Evolutionary conservation across 2,329 filamentous ascomycete genomes (phyloP).

Genomic region (Xylariaceae sp.): DNA sequence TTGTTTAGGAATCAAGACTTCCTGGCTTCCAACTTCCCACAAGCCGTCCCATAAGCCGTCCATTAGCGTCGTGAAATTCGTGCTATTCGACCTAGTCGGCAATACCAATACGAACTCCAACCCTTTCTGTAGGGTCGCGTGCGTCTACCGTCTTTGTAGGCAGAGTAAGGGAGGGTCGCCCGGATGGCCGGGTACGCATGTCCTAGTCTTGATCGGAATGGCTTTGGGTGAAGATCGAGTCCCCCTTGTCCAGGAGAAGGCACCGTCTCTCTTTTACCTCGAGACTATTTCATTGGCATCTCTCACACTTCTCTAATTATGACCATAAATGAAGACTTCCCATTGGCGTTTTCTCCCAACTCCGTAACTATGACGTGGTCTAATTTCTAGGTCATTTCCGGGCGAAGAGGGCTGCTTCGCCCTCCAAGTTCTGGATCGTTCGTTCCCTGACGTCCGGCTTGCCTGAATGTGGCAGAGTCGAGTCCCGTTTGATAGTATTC

Average conservation of each 20-base stretch:
- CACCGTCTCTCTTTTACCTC: neutral
- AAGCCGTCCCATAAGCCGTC: no score
- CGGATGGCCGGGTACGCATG: no score
- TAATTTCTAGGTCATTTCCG: neutral
- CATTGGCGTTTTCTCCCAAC: neutral
- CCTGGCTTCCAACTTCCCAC: no score
- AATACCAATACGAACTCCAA: no score
- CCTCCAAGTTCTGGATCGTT: neutral
- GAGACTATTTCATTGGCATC: neutral
- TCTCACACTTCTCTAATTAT: neutral
- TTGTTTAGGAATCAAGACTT: no score
- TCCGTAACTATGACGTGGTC: neutral
- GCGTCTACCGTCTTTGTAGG: no score
- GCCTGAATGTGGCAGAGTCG: neutral
- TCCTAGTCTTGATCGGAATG: no score
- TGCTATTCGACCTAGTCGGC: no score
- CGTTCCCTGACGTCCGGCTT: neutral
- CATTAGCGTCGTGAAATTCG: no score
- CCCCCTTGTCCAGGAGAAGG: neutral
- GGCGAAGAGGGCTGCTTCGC: no score
- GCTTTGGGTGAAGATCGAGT: neutral
- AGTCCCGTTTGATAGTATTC: neutral
- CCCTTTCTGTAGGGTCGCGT: no score
- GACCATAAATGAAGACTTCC: neutral
- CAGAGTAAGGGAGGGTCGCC: no score